phyloP scores from a whole-genome alignment of 192 early-diverging fungal genomes.

The Umbelopsis vinacea region DNA sequence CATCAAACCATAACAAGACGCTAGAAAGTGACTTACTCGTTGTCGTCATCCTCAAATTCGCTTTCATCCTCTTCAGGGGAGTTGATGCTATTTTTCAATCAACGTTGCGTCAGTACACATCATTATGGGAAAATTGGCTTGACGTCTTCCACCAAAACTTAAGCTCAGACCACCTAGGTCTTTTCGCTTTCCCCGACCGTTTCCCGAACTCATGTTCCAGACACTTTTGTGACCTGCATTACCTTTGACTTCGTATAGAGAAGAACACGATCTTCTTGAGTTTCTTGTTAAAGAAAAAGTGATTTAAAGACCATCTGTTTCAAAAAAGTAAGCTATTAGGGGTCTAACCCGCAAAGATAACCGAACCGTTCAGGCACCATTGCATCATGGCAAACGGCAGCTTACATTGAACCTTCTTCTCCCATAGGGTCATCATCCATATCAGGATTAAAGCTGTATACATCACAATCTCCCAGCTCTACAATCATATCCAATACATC shows the following conservation, averaged over 20 bases:
- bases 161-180: too few relatives aligned
- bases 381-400: not conserved
- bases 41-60: slow-evolving; percentile 29
- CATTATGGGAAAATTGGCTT: not conserved
- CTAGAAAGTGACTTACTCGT: slow-evolving; percentile 12
- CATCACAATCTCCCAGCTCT: slow-evolving; percentile 81
- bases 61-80: slow-evolving; percentile 27
- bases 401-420: slow-evolving; percentile 86
- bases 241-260: slow-evolving; percentile 89
- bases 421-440: slow-evolving; percentile 88
- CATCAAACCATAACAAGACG: slow-evolving; percentile 33
- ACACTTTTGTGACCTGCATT: slow-evolving; percentile 45
- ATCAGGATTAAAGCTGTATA: slow-evolving; percentile 91
- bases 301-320: slow-evolving; percentile 92
- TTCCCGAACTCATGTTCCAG: slow-evolving; percentile 35
- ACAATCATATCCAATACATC: slow-evolving; percentile 84
- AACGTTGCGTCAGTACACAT: slow-evolving; percentile 43
- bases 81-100: slow-evolving; percentile 34
- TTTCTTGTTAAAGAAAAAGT: slow-evolving; percentile 94
- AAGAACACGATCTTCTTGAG: slow-evolving; percentile 94
- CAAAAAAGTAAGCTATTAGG: not conserved
- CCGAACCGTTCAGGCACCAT: slow-evolving; percentile 14
- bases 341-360: not conserved
- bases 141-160: slow-evolving; percentile 21
- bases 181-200: too few relatives aligned